These are phyloP conservation scores for Bacterosira constricta DNA, from an alignment of 108 stramenopile genomes.

Conservation along the genomic window DNA sequence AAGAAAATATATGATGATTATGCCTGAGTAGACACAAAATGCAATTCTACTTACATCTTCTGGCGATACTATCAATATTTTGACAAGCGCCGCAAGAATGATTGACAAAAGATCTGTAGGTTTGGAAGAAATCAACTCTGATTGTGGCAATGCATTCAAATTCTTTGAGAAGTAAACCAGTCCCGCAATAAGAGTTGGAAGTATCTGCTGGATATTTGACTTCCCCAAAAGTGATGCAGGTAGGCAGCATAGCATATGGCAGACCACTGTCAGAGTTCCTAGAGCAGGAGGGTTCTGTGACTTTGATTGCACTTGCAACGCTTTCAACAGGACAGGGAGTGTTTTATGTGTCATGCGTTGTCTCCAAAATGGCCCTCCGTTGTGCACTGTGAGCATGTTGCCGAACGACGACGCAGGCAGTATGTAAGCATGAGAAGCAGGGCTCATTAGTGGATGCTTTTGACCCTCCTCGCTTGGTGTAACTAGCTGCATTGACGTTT, in stretches of 20 bases:
- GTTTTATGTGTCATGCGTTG: conserved; percentile 50
- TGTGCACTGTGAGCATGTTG: conserved; percentile 47
- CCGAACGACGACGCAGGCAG: conserved; percentile 54
- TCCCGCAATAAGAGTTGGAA: conserved; percentile 41
- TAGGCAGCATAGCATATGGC: conserved; percentile 36
- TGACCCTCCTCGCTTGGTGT: conserved; percentile 16
- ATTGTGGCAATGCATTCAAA: conserved; percentile 10
- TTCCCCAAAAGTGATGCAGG: conserved; percentile 34
- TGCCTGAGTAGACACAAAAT: neutral
- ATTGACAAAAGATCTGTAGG: conserved; percentile 13
- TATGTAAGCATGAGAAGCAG: conserved; percentile 21
- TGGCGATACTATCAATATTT: conserved; percentile 28
- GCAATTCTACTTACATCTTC: conserved; percentile 30
- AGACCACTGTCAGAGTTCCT: conserved; percentile 32
- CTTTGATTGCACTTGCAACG: conserved; percentile 37
- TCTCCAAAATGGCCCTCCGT: conserved; percentile 57
- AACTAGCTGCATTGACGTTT: neutral
- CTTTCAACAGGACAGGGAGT: conserved; percentile 34
- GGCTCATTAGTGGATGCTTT: conserved; percentile 26
- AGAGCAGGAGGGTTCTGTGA: conserved; percentile 43
- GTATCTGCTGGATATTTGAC: conserved; percentile 25
- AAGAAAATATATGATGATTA: neutral
- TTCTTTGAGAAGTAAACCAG: conserved; percentile 48
- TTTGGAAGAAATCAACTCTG: conserved; percentile 9
- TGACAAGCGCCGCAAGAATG: conserved; percentile 38